These are phyloP conservation scores for Backusella mclennaniae DNA, from an alignment of 192 early-diverging fungal genomes.

Conservation along the genomic window DNA sequence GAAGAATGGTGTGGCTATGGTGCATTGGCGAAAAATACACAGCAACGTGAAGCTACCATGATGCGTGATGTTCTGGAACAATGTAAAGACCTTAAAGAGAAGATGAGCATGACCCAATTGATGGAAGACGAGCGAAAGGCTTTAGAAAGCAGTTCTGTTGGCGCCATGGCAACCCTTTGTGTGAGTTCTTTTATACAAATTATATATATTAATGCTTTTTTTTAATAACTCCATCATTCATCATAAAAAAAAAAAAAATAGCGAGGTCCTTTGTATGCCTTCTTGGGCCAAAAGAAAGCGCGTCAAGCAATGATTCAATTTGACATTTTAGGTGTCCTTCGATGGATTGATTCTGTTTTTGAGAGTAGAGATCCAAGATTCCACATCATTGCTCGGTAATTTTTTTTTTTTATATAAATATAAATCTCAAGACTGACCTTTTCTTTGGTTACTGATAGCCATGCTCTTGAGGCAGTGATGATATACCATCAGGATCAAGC, in stretches of 20 bases:
- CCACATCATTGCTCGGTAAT: constrained; percentile 54
- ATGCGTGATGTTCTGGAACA: constrained; percentile 66
- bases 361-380: constrained; percentile 53
- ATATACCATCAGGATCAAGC: constrained; percentile 55
- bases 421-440: not conserved
- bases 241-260: constrained; percentile 6
- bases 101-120: constrained; percentile 50
- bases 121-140: constrained; percentile 79
- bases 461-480: constrained; percentile 70
- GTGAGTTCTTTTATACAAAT: constrained; percentile 33
- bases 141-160: constrained; percentile 76
- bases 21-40: constrained; percentile 44
- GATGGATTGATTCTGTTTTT: constrained; percentile 67
- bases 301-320: constrained; percentile 41
- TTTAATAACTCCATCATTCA: not conserved
- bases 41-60: constrained; percentile 68
- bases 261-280: constrained; percentile 48
- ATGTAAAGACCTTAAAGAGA: constrained; percentile 66
- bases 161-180: constrained; percentile 88
- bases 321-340: constrained; percentile 51
- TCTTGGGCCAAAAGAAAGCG: constrained; percentile 38
- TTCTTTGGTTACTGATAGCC: constrained; percentile 33
- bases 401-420: not conserved
- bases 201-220: not conserved
- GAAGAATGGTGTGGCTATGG: constrained; percentile 95